phyloP scores from a whole-genome alignment of 768 basidiomycete genomes.

The Pleurotus ostreatus region DNA sequence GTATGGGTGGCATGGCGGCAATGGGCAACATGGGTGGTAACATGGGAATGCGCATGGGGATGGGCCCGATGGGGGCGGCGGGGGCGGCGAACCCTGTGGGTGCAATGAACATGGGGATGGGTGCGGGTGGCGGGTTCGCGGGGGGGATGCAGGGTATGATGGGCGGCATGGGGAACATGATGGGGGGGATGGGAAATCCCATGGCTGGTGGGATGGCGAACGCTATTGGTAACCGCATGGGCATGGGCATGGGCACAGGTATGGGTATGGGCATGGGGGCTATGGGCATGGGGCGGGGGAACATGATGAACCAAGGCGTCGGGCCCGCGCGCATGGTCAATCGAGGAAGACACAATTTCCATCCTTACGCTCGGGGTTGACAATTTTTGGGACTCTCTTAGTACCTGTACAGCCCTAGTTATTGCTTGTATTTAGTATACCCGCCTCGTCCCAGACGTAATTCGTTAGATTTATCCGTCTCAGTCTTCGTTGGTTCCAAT shows the following conservation, averaged over 20 bases:
- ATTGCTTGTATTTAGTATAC: conserved; percentile 8
- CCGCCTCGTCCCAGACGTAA: background rate
- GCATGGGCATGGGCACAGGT: conserved; percentile 3
- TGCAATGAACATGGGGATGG: conserved; percentile 4
- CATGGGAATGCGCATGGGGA: conserved; percentile 5
- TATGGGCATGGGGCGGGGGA: conserved; percentile 4
- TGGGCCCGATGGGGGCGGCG: conserved; percentile 4
- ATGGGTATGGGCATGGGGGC: conserved; percentile 2
- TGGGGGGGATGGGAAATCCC: conserved; percentile 5
- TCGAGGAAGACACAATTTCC: conserved; percentile 4
- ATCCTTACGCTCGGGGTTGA: conserved; percentile 4
- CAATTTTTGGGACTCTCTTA: background rate
- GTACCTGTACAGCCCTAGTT: background rate
- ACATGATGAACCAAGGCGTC: conserved; percentile 7
- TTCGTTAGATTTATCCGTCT: background rate
- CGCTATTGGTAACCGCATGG: conserved; percentile 2
- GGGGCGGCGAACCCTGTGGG: background rate
- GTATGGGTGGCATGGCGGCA: conserved; percentile 8
- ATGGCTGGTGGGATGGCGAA: conserved; percentile 5
- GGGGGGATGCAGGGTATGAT: conserved; percentile 4
- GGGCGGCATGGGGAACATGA: conserved; percentile 3
- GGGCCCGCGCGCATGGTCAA: conserved; percentile 5
- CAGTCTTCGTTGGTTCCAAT: too few relatives aligned
- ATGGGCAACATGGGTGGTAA: conserved; percentile 5
- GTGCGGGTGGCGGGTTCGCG: background rate